Base-by-base conservation (phyloP, 257 asterid species). In the Fraxinus anomala region DNA sequence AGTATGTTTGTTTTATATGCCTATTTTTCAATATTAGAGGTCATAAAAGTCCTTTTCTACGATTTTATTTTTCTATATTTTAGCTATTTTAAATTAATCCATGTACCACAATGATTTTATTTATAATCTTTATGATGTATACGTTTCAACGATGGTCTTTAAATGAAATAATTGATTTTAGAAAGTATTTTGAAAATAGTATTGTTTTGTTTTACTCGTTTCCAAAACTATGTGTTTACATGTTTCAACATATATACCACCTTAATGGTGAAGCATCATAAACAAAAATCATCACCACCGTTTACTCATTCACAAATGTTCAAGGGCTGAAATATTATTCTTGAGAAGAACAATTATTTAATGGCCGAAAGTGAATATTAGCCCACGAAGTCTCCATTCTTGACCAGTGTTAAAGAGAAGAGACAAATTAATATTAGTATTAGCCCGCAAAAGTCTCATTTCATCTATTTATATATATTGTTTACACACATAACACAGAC, bases 361-460 rank as follows among this genome's bases (percentile, higher is more conserved):
- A 72, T 61, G 81, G 85, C 39, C 76, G 74, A 8, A 36, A 72
- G 72, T 76, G 85, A 78, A 72, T 24, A 11, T 40, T 40, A 40
- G 47, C 19, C 40, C 40, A 14, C 28, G 13, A 21, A 77, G 87
- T 82, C 87, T 77, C 83, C 85, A 71, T 54, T 21, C 23, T 81
- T 84, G 88, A 84, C 83, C 47, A 6, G 23, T 70, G 31, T 67
- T 66, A 42, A 1, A 47, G 36, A 56, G 72, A 73, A 56, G 26
- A 11, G 61, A 67, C 72, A 73, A 73, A 51, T 12, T 6, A 61
- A 6, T 2, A 63, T 19, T 63, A 63, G 28, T 17, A 28, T 49
- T 24, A 44, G 6, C 34, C 14, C 23, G 2, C 6, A 24, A 24
- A 3, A 26, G 10, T 23, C 6, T 16, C 26, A 19, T 36, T 8